Evolutionary conservation across 2,329 filamentous ascomycete species (phyloP).

Genomic region (Venturia oleaginea): DNA sequence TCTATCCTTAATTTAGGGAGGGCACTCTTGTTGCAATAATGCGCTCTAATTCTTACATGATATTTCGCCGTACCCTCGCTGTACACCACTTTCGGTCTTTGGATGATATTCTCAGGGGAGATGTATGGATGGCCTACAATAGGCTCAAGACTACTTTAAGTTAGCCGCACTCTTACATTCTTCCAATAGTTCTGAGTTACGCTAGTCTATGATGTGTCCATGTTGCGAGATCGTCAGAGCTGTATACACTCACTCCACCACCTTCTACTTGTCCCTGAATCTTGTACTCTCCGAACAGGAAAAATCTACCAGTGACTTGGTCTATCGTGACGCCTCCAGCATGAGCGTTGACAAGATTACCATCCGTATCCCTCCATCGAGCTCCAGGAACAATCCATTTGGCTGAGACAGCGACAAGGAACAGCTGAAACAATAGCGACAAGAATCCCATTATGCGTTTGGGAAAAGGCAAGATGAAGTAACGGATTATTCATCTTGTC

Average conservation of each 20-base stretch:
- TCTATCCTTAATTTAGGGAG: constrained; percentile 24
- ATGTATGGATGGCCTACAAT: constrained; percentile 48
- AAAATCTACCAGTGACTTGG: constrained; percentile 45
- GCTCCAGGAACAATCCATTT: constrained; percentile 55
- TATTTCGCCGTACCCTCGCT: constrained; percentile 47
- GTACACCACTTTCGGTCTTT: constrained; percentile 53
- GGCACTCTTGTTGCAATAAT: background rate
- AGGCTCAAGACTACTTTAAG: constrained; percentile 30
- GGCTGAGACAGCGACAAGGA: constrained; percentile 24
- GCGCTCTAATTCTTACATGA: constrained; percentile 34
- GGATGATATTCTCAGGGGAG: constrained; percentile 48
- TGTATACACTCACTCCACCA: constrained; percentile 52
- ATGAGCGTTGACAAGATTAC: constrained; percentile 53
- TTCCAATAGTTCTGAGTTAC: constrained; percentile 26
- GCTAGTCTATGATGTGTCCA: constrained; percentile 51
- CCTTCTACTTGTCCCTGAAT: constrained; percentile 48
- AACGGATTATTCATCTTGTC: background rate
- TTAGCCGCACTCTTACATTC: background rate
- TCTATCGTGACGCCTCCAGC: constrained; percentile 49
- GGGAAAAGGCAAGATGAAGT: background rate
- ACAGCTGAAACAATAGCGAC: background rate
- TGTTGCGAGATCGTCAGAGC: constrained; percentile 50
- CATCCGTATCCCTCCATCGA: constrained; percentile 51
- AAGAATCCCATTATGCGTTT: background rate
- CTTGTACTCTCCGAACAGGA: constrained; percentile 56